Evolutionary conservation across 257 asterid species (phyloP).

Genomic region (Solanum pennellii): DNA sequence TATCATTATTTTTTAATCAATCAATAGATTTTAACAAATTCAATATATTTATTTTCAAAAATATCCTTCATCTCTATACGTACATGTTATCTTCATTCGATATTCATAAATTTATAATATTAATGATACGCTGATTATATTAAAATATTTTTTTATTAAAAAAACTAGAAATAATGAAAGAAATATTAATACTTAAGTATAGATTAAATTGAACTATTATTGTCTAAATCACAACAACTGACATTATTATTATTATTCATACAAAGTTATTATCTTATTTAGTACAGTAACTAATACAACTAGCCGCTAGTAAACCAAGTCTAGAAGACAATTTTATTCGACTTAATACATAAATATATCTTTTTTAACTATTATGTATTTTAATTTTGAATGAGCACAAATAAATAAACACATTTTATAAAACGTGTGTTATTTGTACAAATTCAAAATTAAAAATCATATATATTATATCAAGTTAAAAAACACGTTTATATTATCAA

Average conservation of each 20-base stretch:
- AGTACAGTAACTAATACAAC: background rate
- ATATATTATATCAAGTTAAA: too few relatives aligned
- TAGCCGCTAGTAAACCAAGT: background rate
- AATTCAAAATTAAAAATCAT: too few relatives aligned
- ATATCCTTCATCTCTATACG: accelerated
- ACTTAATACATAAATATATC: too few relatives aligned
- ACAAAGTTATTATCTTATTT: background rate
- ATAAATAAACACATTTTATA: too few relatives aligned
- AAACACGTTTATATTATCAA: accelerated
- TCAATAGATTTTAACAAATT: too few relatives aligned
- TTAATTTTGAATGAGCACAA: accelerated
- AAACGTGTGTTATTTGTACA: accelerated
- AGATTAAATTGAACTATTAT: background rate
- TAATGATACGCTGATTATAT: too few relatives aligned
- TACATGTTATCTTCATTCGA: background rate
- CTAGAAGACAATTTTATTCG: background rate
- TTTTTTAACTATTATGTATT: too few relatives aligned
- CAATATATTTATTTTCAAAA: background rate
- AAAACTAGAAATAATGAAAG: background rate
- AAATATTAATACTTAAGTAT: too few relatives aligned
- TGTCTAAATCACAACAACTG: background rate
- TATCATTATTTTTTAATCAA: too few relatives aligned
- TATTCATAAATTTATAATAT: too few relatives aligned
- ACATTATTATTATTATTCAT: background rate
- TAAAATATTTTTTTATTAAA: too few relatives aligned